Base-by-base conservation (phyloP, 129 eudicot genomes). In the Lactuca saligna region DNA sequence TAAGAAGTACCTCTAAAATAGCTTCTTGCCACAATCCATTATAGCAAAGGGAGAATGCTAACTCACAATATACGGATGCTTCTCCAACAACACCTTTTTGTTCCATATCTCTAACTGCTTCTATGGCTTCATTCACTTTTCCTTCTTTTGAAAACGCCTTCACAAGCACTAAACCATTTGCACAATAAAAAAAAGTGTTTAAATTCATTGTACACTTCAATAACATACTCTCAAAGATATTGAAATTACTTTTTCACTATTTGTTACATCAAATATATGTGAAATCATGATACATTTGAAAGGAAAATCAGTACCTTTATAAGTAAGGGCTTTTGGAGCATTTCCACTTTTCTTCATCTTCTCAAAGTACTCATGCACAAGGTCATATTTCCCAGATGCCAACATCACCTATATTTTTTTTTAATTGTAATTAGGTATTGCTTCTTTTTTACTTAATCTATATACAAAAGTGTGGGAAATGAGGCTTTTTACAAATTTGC, bases 21-120 rank as follows among this genome's bases (percentile, higher is more conserved):
- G 95, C 97, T 66, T 93, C 97, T 83, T 75, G 86, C 97, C 97
- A 89, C 85, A 89, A 75, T 33, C 98, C 98, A 58, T 93, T 81
- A 82, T 73, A 83, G 84, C 98, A 93, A 80, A 89, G 92, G 71
- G 95, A 93, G 74, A 95, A 86, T 6, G 97, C 98, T 6, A 93
- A 82, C 82, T 93, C 98, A 62, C 91, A 93, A 57, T 93, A 93
- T 48, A 93, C 97, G 56, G 83, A 80, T 16, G 90, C 83, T 34
- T 84, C 71, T 69, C 97, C 96, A 77, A 82, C 83, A 58, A 87
- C 70, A 42, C 97, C 98, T 42, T 88, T 89, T 33, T 60, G 74
- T 85, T 93, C 98, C 97, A 93, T 93, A 13, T 89, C 92, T 68
- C 98, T 84, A 35, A 93, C 98, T 13, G 86, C 89, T 34, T 61